Evolutionary conservation across 345 rosid species (phyloP).

Genomic region (Jatropha curcas): DNA sequence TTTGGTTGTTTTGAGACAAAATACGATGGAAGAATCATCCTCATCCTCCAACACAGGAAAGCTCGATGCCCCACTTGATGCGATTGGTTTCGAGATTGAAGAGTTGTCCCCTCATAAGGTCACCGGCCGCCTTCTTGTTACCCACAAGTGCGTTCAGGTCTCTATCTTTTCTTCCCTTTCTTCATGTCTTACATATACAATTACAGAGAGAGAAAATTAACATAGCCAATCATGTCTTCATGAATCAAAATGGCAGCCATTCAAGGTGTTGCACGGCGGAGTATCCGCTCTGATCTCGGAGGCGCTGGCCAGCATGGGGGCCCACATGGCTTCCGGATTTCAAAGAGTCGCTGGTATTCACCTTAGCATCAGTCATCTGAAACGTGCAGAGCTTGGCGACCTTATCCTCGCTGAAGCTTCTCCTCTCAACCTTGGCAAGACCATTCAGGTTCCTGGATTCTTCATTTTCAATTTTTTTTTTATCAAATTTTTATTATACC

Average conservation of each 20-base stretch:
- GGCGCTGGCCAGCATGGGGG: constrained; percentile 85
- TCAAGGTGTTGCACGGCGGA: constrained; percentile 94
- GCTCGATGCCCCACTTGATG: constrained; percentile 47
- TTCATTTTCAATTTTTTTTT: no score
- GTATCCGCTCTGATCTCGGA: constrained; percentile 90
- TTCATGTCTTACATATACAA: not conserved
- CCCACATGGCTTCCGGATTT: constrained; percentile 78
- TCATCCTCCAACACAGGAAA: constrained; percentile 32
- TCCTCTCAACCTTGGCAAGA: constrained; percentile 64
- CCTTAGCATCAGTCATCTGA: constrained; percentile 77
- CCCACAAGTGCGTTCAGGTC: constrained; percentile 63
- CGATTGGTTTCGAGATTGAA: constrained; percentile 58
- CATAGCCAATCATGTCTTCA: no score
- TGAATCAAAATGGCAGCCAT: constrained; percentile 53
- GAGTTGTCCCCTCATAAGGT: constrained; percentile 54
- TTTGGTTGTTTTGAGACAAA: no score
- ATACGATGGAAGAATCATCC: constrained; percentile 15
- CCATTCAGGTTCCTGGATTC: constrained; percentile 55
- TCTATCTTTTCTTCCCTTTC: not conserved
- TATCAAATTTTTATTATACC: no score
- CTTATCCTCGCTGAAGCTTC: constrained; percentile 63
- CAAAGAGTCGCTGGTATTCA: constrained; percentile 84
- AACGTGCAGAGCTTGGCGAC: constrained; percentile 77
- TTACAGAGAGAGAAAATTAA: not conserved
- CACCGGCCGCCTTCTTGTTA: constrained; percentile 64